A percentile compares a stretch with the other conserved stretches of the same genome.
These are phyloP conservation scores for Rhodotorula sp. DNA, from an alignment of 1,284 basidiomycete genomes.

Conservation along the genomic window DNA sequence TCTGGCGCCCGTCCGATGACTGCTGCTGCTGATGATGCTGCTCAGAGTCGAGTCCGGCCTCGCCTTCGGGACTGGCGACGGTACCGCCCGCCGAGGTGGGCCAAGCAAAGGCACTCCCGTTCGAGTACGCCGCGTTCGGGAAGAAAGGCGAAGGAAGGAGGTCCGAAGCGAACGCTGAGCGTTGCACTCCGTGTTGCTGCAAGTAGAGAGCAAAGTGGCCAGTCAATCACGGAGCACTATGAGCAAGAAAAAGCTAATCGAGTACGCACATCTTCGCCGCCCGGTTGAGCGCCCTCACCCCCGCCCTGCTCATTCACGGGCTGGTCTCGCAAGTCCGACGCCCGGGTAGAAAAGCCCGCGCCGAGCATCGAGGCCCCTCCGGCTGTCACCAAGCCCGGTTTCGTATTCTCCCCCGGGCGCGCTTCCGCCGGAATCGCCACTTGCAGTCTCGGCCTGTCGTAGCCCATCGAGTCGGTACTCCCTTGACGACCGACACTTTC, in stretches of 20 bases:
- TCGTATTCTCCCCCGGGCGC: not conserved
- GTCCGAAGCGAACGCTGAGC: constrained; percentile 29
- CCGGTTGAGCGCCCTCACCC: not conserved
- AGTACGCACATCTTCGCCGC: constrained; percentile 12
- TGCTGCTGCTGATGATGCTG: not conserved
- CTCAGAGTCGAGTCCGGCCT: not conserved
- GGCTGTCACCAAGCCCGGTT: constrained; percentile 20
- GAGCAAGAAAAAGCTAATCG: too few species aligned
- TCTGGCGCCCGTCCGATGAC: not conserved
- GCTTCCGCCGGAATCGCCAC: constrained; percentile 24
- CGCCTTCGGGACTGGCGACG: not conserved
- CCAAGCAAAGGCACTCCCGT: not conserved
- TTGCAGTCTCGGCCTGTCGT: constrained; percentile 30
- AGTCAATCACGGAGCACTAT: not conserved
- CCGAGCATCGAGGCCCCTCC: constrained; percentile 22
- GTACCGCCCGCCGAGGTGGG: not conserved
- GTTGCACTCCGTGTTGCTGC: constrained; percentile 14
- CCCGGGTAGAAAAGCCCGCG: constrained; percentile 1
- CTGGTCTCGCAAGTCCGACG: not conserved
- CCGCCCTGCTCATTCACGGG: not conserved
- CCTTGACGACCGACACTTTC: constrained; percentile 1
- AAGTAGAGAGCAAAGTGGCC: not conserved
- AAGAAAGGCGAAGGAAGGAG: constrained; percentile 35
- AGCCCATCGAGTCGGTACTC: constrained; percentile 9
- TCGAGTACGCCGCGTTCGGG: not conserved